Evolutionary conservation across 2,329 filamentous ascomycete species (phyloP).

Genomic region (Mollisiaceae sp.): DNA sequence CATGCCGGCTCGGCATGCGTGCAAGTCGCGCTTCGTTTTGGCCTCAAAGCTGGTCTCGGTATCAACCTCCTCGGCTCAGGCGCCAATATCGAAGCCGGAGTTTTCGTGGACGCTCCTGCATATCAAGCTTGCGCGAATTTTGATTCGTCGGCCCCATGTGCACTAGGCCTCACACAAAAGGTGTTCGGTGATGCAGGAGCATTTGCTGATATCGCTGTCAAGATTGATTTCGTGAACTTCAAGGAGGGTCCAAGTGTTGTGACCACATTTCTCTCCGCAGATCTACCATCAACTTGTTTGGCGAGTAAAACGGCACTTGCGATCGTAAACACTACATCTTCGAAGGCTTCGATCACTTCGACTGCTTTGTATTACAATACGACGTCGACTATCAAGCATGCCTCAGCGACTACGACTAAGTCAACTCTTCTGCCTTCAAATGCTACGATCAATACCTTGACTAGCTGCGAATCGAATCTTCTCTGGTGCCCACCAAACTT

Average conservation of each 20-base stretch:
- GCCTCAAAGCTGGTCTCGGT: slow-evolving; percentile 1
- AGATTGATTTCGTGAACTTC: not conserved
- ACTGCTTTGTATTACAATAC: not conserved
- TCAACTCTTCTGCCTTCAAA: not conserved
- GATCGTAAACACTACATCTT: not conserved
- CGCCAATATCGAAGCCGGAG: slow-evolving; percentile 2
- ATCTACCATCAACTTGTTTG: not conserved
- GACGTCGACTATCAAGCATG: not conserved
- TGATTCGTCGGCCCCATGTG: not conserved
- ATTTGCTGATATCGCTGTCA: not conserved
- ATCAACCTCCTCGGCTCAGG: not conserved
- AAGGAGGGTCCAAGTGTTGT: not conserved
- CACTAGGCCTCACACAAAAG: not conserved
- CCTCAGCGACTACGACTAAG: not conserved
- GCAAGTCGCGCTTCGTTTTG: slow-evolving; percentile 3
- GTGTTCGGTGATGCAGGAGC: not conserved
- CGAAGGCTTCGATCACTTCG: not conserved
- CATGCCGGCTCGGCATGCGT: slow-evolving; percentile 1
- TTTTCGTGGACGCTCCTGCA: not conserved
- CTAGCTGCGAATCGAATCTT: not conserved
- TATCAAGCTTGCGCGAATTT: not conserved
- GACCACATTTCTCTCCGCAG: not conserved
- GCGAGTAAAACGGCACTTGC: not conserved
- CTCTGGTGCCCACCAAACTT: not conserved
- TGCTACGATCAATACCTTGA: not conserved